Evolutionary conservation across 306 rosid species (phyloP), one percentile per base, ranked within the genome.

Genomic region (Acacia crassicarpa): DNA sequence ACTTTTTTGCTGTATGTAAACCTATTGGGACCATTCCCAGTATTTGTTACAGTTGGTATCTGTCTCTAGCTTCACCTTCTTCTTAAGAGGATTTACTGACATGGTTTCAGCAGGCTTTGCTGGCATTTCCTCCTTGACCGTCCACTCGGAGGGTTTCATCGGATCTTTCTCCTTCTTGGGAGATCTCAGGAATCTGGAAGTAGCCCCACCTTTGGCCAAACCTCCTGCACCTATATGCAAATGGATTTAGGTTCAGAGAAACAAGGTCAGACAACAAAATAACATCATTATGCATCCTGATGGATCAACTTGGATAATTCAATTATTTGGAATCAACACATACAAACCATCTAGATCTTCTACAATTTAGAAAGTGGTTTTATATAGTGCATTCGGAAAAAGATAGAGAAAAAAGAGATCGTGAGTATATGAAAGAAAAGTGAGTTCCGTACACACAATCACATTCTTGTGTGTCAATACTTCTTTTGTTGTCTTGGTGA

Each of bases 61-160:
- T 13, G 53, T 46, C 1, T 80, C 81, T 44, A 79, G 74, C 75
- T 79, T 89, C 67, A 51, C 67, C 81, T 65, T 87, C 74, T 54
- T 54, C 61, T 89, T 82, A 23, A 82, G 16, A 22, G 84, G 83
- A 40, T 74, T 83, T 80, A 9, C 78, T 78, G 6, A 9, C 59
- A 68, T 68, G 27, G 66, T 25, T 8, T 82, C 81, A 53, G 3
- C 59, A 51, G 22, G 59, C 22, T 22, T 17, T 6, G 59, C 33
- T 33, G 56, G 63, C 74, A 63, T 76, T 51, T 61, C 35, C 32
- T 72, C 82, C 38, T 69, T 80, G 22, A 45, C 23, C 3, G 10
- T 19, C 59, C 17, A 46, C 53, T 46, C 53, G 1, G 53, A 46
- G 53, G 53, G 17, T 20, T 17, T 53, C 83, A 22, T 41, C 6